Conservation (phyloP, 768 basidiomycete species). For the Glaciozyma martinii region DNA sequence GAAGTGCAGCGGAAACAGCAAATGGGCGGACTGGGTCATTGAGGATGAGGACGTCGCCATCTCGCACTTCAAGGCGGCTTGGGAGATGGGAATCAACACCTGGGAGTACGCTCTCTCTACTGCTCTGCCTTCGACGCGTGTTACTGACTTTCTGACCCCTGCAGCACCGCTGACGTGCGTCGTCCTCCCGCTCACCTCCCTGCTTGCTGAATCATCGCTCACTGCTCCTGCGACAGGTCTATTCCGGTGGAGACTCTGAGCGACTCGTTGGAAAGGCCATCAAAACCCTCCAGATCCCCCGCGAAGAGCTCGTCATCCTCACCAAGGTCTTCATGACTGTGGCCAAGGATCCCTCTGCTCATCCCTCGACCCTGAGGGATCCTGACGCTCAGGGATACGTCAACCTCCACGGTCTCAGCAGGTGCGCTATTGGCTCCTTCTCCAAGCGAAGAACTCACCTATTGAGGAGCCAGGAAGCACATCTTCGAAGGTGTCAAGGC, state of each 20-base stretch:
- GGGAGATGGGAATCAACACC: conserved; percentile 55
- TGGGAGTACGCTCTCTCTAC: conserved; percentile 39
- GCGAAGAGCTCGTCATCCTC: conserved; percentile 66
- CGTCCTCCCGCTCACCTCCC: not conserved
- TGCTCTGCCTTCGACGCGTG: too few relatives aligned
- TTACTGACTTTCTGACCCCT: not conserved
- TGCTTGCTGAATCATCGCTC: not conserved
- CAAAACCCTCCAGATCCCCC: conserved; percentile 57
- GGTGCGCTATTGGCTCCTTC: too few relatives aligned
- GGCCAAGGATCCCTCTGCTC: conserved; percentile 36
- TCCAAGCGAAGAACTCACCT: too few relatives aligned
- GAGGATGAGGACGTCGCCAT: conserved; percentile 45
- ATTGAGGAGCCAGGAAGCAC: conserved; percentile 41
- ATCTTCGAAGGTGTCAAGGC: conserved; percentile 58
- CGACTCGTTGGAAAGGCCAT: conserved; percentile 62
- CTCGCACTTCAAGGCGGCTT: conserved; percentile 53
- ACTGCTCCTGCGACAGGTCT: conserved; percentile 32
- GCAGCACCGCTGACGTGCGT: conserved; percentile 38
- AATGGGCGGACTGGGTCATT: conserved; percentile 20
- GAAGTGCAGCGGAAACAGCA: not conserved
- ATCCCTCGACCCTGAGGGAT: conserved; percentile 48
- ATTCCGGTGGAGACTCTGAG: conserved; percentile 61
- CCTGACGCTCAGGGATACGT: conserved; percentile 35
- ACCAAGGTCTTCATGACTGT: conserved; percentile 50
- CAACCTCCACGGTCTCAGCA: too few relatives aligned